Conservation (phyloP, 2,329 filamentous ascomycete genomes). For the Nothophoma quercina region DNA sequence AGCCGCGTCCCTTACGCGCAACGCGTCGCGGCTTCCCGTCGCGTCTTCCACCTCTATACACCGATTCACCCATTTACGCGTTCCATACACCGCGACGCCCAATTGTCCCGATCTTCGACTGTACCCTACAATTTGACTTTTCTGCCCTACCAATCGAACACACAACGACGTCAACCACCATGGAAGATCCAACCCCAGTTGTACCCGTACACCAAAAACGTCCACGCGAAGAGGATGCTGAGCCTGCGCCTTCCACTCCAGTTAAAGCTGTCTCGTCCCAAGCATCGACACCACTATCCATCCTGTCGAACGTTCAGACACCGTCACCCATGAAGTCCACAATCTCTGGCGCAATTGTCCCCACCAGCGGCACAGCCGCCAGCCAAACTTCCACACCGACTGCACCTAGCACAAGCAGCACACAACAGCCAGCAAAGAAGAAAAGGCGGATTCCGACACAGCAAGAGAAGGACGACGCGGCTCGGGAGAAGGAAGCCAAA, state of each 20-base stretch:
- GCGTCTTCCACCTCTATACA: constrained; percentile 1
- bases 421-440: constrained; percentile 50
- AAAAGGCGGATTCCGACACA: constrained; percentile 55
- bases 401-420: constrained; percentile 15
- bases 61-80: constrained; percentile 1
- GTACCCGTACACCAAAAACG: constrained; percentile 41
- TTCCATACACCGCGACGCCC: neutral
- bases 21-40: constrained; percentile 34
- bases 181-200: constrained; percentile 38
- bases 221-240: constrained; percentile 39
- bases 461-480: constrained; percentile 52
- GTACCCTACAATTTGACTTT: neutral
- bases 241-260: constrained; percentile 38
- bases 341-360: constrained; percentile 19
- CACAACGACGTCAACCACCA: constrained; percentile 15
- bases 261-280: constrained; percentile 35
- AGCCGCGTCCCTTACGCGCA: constrained; percentile 27
- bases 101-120: neutral
- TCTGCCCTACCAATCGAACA: neutral
- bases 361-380: constrained; percentile 24
- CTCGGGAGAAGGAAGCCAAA: constrained; percentile 49
- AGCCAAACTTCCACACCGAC: constrained; percentile 12
- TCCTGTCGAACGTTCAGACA: constrained; percentile 42
- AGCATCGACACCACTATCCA: constrained; percentile 41
- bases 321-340: constrained; percentile 37